Conservation (phyloP, 1,284 basidiomycete species). For the Sporisorium graminicola region DNA sequence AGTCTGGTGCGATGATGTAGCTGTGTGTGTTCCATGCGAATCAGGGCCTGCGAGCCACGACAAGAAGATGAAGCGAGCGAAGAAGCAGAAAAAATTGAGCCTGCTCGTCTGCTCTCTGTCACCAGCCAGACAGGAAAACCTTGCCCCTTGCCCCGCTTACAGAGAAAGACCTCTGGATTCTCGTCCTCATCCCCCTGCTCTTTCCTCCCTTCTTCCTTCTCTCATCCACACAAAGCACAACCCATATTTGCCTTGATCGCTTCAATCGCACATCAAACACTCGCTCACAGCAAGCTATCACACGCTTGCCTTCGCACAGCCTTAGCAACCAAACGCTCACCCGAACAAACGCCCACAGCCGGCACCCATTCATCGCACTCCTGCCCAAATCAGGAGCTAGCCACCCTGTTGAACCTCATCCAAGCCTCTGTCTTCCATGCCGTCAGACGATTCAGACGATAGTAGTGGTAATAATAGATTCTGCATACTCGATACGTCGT, state of each 20-base stretch:
- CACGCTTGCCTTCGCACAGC: neutral
- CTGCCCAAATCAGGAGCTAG: constrained; percentile 47
- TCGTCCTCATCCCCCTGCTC: neutral
- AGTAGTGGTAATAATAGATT: constrained; percentile 56
- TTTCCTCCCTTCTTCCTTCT: neutral
- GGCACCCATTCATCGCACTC: constrained; percentile 37
- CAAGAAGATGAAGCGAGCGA: constrained; percentile 4
- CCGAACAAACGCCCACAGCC: constrained; percentile 27
- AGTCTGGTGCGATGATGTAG: constrained; percentile 1
- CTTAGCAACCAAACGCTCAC: neutral
- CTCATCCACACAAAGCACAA: neutral
- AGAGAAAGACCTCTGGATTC: no score
- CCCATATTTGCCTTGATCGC: constrained; percentile 7
- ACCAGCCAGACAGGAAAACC: neutral
- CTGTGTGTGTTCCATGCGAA: no score
- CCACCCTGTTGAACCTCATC: constrained; percentile 51
- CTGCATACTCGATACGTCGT: constrained; percentile 23
- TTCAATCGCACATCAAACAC: constrained; percentile 2
- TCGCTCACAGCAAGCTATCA: neutral
- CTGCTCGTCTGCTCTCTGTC: constrained; percentile 12
- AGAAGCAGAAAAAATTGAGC: neutral
- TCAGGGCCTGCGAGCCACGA: neutral
- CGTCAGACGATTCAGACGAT: constrained; percentile 61
- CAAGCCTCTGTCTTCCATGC: constrained; percentile 51
- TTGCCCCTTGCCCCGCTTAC: constrained; percentile 17